Evolutionary conservation across 371 early-diverging fungal genomes (phyloP).

Genomic region (Circinella minor): DNA sequence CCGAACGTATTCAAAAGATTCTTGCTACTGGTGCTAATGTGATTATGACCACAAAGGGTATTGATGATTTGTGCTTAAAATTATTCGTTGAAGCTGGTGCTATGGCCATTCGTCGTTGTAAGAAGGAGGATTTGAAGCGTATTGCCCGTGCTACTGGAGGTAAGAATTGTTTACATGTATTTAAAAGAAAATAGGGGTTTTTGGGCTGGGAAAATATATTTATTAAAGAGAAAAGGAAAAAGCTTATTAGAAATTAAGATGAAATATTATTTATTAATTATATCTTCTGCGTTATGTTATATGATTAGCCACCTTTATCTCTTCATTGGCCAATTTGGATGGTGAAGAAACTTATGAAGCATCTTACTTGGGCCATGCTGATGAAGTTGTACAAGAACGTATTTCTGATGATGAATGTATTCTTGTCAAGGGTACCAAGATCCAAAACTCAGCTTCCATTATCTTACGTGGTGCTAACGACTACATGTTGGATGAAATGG

Average conservation of each 20-base stretch:
- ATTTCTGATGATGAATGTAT: constrained; percentile 99
- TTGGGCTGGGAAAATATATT: too few species aligned
- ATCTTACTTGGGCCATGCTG: constrained; percentile 92
- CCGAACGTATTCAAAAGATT: constrained; percentile 96
- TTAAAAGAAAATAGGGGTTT: too few species aligned
- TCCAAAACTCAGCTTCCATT: constrained; percentile 89
- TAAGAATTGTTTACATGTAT: constrained; percentile 1
- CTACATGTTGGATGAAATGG: constrained; percentile 99
- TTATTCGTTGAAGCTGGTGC: constrained; percentile 95
- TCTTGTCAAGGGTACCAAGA: constrained; percentile 94
- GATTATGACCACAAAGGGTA: constrained; percentile 98
- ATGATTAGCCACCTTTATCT: constrained; percentile 84
- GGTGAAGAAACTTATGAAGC: constrained; percentile 97
- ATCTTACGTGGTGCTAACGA: constrained; percentile 99
- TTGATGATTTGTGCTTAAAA: constrained; percentile 99
- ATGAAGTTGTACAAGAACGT: constrained; percentile 95
- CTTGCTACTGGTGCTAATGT: constrained; percentile 98
- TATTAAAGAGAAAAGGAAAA: not conserved
- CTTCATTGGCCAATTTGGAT: constrained; percentile 97
- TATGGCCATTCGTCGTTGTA: constrained; percentile 94
- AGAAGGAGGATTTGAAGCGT: constrained; percentile 97
- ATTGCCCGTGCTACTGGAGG: constrained; percentile 97
- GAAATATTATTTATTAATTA: too few species aligned
- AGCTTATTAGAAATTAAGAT: not conserved
- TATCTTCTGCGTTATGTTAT: not conserved